A percentile compares a stretch with the other conserved stretches of the same genome.
These are phyloP conservation scores for Monosporascus sp. DNA, from an alignment of 2,329 filamentous ascomycete genomes.

Conservation along the genomic window DNA sequence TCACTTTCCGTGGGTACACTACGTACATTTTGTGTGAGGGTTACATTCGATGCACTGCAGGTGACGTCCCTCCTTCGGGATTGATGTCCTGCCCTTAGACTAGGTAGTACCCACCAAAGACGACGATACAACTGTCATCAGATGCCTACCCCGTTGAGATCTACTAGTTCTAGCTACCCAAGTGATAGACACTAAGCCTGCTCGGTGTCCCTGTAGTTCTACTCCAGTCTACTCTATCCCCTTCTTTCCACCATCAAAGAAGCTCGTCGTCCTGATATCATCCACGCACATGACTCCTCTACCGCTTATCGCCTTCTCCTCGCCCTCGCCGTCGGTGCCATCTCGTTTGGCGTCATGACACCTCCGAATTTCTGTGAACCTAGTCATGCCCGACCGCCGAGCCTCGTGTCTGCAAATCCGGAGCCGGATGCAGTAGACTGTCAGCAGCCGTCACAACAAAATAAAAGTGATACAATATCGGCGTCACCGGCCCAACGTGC, in stretches of 20 bases:
- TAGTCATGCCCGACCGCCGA: constrained; percentile 3
- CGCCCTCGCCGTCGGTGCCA: constrained; percentile 8
- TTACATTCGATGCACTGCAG: too few species aligned
- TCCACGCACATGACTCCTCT: constrained; percentile 4
- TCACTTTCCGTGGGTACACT: background rate
- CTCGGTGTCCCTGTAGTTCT: too few species aligned
- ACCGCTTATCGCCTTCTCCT: constrained; percentile 9
- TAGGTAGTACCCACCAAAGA: too few species aligned
- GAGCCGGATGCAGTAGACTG: constrained; percentile 2
- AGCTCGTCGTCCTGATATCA: background rate
- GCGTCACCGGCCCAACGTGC: background rate
- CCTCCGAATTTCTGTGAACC: constrained; percentile 7
- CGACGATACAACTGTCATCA: too few species aligned
- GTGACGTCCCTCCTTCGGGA: too few species aligned
- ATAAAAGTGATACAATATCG: background rate
- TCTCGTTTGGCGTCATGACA: constrained; percentile 18
- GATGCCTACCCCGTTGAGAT: too few species aligned
- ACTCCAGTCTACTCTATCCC: too few species aligned
- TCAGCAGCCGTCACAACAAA: background rate
- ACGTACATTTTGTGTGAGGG: background rate
- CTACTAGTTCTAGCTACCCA: too few species aligned
- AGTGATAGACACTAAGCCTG: too few species aligned
- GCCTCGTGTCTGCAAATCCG: constrained; percentile 8
- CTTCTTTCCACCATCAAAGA: too few species aligned
- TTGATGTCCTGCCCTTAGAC: too few species aligned